A percentile compares a stretch with the other conserved stretches of the same genome.
phyloP scores from a whole-genome alignment of 805 yeast species.

The Candida boidinii region DNA sequence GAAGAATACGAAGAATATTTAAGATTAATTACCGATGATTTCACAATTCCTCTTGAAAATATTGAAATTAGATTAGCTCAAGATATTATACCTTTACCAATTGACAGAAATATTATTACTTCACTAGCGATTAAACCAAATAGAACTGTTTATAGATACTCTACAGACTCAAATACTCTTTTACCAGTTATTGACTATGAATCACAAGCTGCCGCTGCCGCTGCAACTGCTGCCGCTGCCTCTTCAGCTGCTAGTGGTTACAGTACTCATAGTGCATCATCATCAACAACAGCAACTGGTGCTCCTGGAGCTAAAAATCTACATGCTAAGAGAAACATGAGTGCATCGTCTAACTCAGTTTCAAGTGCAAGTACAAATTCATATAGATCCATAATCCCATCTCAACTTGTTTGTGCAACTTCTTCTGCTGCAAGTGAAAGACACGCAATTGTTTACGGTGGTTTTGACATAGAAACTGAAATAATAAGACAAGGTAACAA shows the following conservation, averaged over 20 bases:
- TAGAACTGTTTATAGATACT: constrained; percentile 25
- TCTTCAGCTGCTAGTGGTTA: too few relatives aligned
- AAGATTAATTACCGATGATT: constrained; percentile 21
- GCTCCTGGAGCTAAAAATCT: too few relatives aligned
- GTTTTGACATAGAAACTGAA: constrained; percentile 38
- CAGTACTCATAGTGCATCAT: too few relatives aligned
- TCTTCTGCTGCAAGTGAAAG: constrained; percentile 43
- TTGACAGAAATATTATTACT: constrained; percentile 30
- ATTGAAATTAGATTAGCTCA: constrained; percentile 20
- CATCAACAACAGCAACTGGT: constrained; percentile 19
- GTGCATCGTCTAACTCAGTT: constrained; percentile 20
- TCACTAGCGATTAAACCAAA: constrained; percentile 35
- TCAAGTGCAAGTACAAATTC: constrained; percentile 16
- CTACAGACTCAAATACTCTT: constrained; percentile 31
- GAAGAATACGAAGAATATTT: constrained; percentile 17
- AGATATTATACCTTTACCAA: constrained; percentile 37
- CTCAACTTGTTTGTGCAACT: constrained; percentile 40
- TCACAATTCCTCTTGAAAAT: constrained; percentile 23
- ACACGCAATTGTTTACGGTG: constrained; percentile 63
- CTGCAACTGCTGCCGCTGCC: not conserved
- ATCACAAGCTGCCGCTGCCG: not conserved
- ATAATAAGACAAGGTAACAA: constrained; percentile 25
- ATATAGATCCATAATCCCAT: constrained; percentile 30
- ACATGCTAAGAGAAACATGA: constrained; percentile 14
- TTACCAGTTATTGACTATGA: constrained; percentile 1